Evolutionary conservation across 106 monocot genomes (phyloP), one percentile per base, ranked within the genome.

Genomic region (Hemerocallis citrina): DNA sequence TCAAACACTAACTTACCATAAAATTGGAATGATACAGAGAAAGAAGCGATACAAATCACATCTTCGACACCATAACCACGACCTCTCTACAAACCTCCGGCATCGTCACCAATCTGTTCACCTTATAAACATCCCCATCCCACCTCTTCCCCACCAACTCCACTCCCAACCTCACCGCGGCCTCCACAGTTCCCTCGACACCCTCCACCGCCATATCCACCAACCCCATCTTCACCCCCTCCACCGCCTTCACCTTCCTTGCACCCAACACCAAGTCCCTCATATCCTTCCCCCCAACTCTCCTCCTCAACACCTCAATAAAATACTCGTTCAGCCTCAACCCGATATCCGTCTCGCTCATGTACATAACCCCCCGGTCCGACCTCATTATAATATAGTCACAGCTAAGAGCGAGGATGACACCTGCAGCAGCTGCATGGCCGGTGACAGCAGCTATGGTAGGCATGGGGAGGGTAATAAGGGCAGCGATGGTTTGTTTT

Each of bases 351-450:
- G 84, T 42, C 79, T 92, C 92, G 77, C 88, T 92, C 88, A 92
- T 78, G 92, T 88, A 92, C 35, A 92, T 42, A 65, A 92, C 78
- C 15, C 87, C 92, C 10, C 81, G 72, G 44, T 88, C 84, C n/a
- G 36, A 61, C 31, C 87, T 52, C 92, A 92, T 92, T 16, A 81
- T 22, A 27, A 84, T 62, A 68, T 84, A 74, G 73, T 92, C 92
- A 66, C 83, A 88, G 42, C 40, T 42, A 19, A 87, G 55, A 2
- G 74, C 92, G n/a, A 92, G 68, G 24, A 64, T 42, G 66, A 71
- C 62, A 7, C 84, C 87, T 33, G 69, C 92, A 38, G 83, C 92
- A 17, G 78, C 52, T 36, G 84, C 84, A 76, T 92, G 92, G 50
- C 92, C 92, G 23, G 76, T 91, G 34, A 91, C 65, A n/a, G 82